Evolutionary conservation across 169 alveolate species (phyloP).

Genomic region (Plasmodium coatneyi): DNA sequence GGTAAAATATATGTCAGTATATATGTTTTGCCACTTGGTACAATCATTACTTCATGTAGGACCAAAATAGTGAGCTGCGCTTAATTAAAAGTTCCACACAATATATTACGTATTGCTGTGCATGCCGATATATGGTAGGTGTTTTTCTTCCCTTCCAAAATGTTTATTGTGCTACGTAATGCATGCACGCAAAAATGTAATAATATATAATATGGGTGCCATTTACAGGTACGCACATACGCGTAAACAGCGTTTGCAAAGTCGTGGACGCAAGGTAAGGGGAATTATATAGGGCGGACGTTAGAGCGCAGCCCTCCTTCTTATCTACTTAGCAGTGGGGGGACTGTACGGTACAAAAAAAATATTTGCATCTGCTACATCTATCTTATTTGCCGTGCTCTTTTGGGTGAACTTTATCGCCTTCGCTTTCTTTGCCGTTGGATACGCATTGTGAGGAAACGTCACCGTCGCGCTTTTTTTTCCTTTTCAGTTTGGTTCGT

Average conservation of each 20-base stretch:
- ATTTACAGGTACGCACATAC: background rate
- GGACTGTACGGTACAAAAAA: background rate
- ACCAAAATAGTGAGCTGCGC: background rate
- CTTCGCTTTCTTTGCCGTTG: background rate
- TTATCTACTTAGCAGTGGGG: background rate
- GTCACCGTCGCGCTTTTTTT: background rate
- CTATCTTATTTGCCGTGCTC: background rate
- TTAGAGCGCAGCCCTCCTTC: background rate
- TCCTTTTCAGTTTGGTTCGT: background rate
- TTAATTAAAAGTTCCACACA: background rate
- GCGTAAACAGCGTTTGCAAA: background rate
- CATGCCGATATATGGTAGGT: background rate
- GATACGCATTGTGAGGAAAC: background rate
- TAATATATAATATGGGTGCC: background rate
- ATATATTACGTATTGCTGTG: background rate
- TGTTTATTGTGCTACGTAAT: background rate
- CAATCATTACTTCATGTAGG: background rate
- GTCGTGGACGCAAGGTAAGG: background rate
- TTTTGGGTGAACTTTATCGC: background rate
- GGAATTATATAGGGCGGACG: background rate
- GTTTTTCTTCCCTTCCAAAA: background rate
- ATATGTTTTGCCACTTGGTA: background rate
- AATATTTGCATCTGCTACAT: background rate
- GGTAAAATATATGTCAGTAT: background rate
- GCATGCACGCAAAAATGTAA: background rate